These are phyloP conservation scores for Neurospora tetraspora DNA, from an alignment of 495 filamentous ascomycete genomes.

Conservation along the genomic window DNA sequence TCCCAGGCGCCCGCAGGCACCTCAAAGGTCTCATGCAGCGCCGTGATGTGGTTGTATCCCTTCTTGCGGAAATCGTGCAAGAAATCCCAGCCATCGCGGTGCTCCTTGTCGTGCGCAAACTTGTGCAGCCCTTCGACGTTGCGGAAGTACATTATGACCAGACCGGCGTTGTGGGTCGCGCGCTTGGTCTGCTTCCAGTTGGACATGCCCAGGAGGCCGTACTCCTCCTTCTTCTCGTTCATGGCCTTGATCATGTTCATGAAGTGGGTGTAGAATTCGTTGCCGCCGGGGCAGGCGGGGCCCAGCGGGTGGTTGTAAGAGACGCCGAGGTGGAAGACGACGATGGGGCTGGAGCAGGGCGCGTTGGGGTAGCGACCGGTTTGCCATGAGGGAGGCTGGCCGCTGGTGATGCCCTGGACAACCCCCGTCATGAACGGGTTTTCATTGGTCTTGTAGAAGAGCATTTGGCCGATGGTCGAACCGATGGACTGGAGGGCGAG, in stretches of 20 bases:
- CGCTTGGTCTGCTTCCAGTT: slow-evolving; percentile 11
- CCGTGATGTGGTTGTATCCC: neutral
- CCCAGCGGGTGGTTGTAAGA: slow-evolving; percentile 25
- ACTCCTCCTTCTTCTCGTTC: slow-evolving; percentile 14
- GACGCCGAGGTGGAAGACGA: slow-evolving; percentile 18
- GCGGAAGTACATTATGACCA: slow-evolving; percentile 39
- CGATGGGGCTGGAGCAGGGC: slow-evolving; percentile 4
- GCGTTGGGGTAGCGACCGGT: neutral
- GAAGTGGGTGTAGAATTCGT: slow-evolving; percentile 19
- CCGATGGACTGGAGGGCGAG: slow-evolving; percentile 21
- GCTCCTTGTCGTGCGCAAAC: slow-evolving; percentile 39
- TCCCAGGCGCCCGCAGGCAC: slow-evolving; percentile 8
- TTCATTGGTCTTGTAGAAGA: neutral
- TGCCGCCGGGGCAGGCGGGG: slow-evolving; percentile 20
- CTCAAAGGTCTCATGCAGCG: slow-evolving; percentile 11
- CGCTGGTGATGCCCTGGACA: slow-evolving; percentile 1
- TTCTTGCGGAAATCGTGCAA: neutral
- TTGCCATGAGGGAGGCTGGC: slow-evolving; percentile 2
- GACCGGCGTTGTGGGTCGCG: slow-evolving; percentile 23
- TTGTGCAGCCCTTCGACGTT: slow-evolving; percentile 34
- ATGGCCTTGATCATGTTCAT: slow-evolving; percentile 1
- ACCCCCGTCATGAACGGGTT: neutral
- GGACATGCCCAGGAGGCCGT: slow-evolving; percentile 22
- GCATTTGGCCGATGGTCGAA: slow-evolving; percentile 14
- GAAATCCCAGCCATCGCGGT: slow-evolving; percentile 38